A percentile compares a stretch with the other conserved stretches of the same genome.
Evolutionary conservation across 176 grass and related monocot species (phyloP).

Genomic region (Lolium rigidum): DNA sequence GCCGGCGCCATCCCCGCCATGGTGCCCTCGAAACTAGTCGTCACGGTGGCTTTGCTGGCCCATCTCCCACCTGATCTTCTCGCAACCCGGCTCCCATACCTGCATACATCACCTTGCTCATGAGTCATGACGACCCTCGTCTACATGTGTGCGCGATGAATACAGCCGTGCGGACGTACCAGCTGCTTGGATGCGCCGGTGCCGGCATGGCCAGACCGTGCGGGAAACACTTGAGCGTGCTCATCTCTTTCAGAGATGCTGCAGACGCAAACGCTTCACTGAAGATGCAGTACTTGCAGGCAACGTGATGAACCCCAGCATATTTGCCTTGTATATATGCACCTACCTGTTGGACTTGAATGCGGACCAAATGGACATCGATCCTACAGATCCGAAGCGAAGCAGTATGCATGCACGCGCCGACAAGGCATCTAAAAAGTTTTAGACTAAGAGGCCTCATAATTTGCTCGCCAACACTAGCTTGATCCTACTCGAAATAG

Average conservation of each 20-base stretch:
- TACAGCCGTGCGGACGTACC: neutral
- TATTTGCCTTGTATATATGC: neutral
- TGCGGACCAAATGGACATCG: neutral
- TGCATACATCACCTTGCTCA: conserved; percentile 2
- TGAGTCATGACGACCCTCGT: neutral
- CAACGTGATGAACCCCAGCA: neutral
- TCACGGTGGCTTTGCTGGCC: neutral
- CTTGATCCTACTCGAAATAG: no score
- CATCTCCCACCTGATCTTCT: neutral
- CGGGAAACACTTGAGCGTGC: neutral
- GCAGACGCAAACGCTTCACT: neutral
- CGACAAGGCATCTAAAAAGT: neutral
- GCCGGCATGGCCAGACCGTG: neutral
- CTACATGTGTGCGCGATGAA: neutral
- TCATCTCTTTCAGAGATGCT: neutral
- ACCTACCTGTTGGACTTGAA: neutral
- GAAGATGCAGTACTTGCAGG: neutral
- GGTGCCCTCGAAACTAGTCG: neutral
- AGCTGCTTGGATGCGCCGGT: conserved; percentile 2
- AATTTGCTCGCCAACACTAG: neutral
- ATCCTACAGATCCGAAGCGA: no score
- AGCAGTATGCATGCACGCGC: neutral
- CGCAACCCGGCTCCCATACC: neutral
- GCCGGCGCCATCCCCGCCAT: neutral
- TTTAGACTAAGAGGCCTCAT: neutral